phyloP scores from a whole-genome alignment of 2,329 filamentous ascomycete species.

The Mariannaea elegans region DNA sequence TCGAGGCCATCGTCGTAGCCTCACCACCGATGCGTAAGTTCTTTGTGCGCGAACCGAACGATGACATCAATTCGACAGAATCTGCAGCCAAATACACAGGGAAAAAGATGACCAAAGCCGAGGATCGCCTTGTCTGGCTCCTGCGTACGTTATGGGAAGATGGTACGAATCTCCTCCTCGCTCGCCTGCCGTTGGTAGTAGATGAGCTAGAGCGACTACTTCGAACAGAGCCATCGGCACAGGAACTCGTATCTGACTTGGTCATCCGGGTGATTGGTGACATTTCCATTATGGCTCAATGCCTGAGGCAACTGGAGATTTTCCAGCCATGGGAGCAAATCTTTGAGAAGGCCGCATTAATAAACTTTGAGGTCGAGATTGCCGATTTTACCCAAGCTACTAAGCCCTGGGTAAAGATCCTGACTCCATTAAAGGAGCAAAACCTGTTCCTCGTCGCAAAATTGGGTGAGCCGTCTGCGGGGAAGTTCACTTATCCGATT shows the following conservation, averaged over 20 bases:
- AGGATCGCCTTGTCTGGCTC: conserved; percentile 47
- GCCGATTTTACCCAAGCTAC: conserved; percentile 33
- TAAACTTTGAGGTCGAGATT: no score
- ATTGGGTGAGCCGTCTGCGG: conserved; percentile 46
- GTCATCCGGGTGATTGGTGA: conserved; percentile 52
- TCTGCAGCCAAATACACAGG: conserved; percentile 34
- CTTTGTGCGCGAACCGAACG: conserved; percentile 42
- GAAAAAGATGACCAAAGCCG: conserved; percentile 30
- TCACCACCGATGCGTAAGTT: conserved; percentile 53
- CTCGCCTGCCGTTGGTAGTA: conserved; percentile 47
- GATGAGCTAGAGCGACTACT: conserved; percentile 60
- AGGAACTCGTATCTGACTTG: conserved; percentile 48
- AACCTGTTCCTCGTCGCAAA: conserved; percentile 21
- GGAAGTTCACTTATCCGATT: conserved; percentile 53
- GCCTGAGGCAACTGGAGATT: conserved; percentile 53
- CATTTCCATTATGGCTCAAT: conserved; percentile 56
- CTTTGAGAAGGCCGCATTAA: conserved; percentile 47
- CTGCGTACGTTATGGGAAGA: conserved; percentile 51
- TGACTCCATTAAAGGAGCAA: conserved; percentile 22
- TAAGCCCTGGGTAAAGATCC: conserved; percentile 19
- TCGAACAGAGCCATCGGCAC: conserved; percentile 46
- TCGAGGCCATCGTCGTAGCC: conserved; percentile 35
- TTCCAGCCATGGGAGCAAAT: conserved; percentile 59
- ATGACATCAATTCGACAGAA: conserved; percentile 25
- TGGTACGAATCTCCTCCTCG: conserved; percentile 41